phyloP scores from a whole-genome alignment of 2,329 filamentous ascomycete species.

The Ophiocordyceps unilateralis region DNA sequence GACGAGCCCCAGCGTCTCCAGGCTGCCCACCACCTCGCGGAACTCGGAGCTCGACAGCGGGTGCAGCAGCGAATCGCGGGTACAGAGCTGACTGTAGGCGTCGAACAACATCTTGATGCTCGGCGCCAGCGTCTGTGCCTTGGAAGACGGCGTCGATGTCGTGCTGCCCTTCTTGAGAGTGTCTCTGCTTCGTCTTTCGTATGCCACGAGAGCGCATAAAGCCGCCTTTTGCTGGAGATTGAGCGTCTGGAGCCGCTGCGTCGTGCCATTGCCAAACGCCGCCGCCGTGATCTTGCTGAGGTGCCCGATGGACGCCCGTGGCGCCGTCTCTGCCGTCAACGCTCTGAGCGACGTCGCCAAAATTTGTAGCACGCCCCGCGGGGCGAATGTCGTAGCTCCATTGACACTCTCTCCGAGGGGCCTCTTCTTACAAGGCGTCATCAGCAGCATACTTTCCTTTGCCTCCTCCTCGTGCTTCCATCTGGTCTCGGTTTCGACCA shows the following conservation, averaged over 20 bases:
- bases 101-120: constrained; percentile 74
- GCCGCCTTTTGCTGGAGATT: constrained; percentile 96
- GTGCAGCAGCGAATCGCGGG: constrained; percentile 72
- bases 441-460: constrained; percentile 36
- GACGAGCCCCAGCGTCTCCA: constrained; percentile 77
- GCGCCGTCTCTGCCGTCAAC: constrained; percentile 63
- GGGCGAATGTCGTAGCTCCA: constrained; percentile 24
- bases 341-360: constrained; percentile 36
- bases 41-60: constrained; percentile 86
- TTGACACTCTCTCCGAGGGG: constrained; percentile 73
- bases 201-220: constrained; percentile 69
- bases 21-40: constrained; percentile 72
- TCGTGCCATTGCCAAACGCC: constrained; percentile 77
- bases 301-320: constrained; percentile 76
- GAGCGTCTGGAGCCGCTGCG: constrained; percentile 66
- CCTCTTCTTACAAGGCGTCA: constrained; percentile 55
- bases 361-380: constrained; percentile 27
- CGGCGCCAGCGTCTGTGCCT: constrained; percentile 44
- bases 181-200: constrained; percentile 57
- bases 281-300: constrained; percentile 81
- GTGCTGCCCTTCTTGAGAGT: constrained; percentile 23
- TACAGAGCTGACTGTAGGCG: constrained; percentile 70
- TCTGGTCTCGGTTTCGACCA: constrained; percentile 72
- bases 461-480: constrained; percentile 50
- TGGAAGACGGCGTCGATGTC: constrained; percentile 52